Conservation (phyloP, 208 protist species). For the Eutreptiella sp. region DNA sequence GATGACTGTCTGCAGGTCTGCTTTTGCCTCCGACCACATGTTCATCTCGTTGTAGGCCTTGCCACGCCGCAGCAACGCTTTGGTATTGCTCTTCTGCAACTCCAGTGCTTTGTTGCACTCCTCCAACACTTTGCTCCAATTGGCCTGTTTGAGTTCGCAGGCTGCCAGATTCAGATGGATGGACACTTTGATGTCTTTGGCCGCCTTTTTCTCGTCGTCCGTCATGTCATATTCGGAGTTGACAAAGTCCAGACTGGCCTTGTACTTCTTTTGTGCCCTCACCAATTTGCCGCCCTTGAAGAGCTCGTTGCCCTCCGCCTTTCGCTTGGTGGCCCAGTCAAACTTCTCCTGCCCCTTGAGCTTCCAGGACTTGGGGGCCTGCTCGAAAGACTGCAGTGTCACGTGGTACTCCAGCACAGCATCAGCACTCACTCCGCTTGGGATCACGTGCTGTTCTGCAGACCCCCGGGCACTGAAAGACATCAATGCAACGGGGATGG, state of each 20-base stretch:
- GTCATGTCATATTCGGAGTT: conserved; percentile 45
- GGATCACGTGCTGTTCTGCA: too few relatives aligned
- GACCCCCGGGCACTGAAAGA: too few relatives aligned
- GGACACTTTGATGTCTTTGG: neutral
- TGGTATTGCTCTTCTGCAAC: neutral
- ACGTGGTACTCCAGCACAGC: conserved; percentile 56
- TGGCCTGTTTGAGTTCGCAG: neutral
- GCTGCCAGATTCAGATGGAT: neutral
- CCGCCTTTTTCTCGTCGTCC: neutral
- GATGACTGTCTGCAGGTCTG: too few relatives aligned
- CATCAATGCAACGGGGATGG: too few relatives aligned
- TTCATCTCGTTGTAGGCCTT: too few relatives aligned
- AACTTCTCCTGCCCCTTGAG: conserved; percentile 57
- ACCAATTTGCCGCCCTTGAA: conserved; percentile 54
- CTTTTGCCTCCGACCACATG: too few relatives aligned
- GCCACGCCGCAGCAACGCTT: too few relatives aligned
- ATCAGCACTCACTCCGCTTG: neutral
- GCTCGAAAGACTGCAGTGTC: conserved; percentile 49
- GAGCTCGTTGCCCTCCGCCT: conserved; percentile 66
- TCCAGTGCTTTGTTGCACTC: neutral
- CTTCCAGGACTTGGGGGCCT: conserved; percentile 52
- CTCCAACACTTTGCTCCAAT: neutral
- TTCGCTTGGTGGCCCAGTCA: conserved; percentile 50
- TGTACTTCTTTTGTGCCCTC: conserved; percentile 65
- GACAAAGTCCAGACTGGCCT: conserved; percentile 69